phyloP scores from a whole-genome alignment of 2,329 filamentous ascomycete genomes.

The Aspergillaceae sp. region DNA sequence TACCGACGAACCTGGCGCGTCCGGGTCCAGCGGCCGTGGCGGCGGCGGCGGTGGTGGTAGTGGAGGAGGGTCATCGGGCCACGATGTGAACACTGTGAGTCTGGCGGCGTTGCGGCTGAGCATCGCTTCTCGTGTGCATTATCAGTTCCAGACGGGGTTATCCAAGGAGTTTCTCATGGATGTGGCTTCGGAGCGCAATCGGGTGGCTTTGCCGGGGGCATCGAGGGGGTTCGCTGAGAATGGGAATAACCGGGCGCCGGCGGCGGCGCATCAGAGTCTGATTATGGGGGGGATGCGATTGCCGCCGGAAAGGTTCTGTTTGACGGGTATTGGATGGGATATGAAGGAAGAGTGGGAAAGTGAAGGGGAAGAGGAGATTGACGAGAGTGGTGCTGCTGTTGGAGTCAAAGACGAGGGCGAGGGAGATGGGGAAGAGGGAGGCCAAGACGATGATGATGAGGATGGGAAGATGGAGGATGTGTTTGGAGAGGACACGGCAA shows the following conservation, averaged over 20 bases:
- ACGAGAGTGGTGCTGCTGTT: slow-evolving; percentile 12
- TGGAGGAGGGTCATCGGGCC: slow-evolving; percentile 19
- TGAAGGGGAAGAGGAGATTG: slow-evolving; percentile 42
- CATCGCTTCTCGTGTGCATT: slow-evolving; percentile 51
- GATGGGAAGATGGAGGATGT: slow-evolving; percentile 43
- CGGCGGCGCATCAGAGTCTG: slow-evolving; percentile 27
- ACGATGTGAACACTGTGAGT: slow-evolving; percentile 45
- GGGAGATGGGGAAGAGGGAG: slow-evolving; percentile 26
- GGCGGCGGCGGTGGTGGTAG: slow-evolving; percentile 23
- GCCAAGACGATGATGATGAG: slow-evolving; percentile 32
- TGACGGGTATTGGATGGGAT: slow-evolving; percentile 49
- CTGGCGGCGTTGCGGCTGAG: slow-evolving; percentile 52
- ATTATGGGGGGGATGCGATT: slow-evolving; percentile 47
- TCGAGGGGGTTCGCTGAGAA: slow-evolving; percentile 39
- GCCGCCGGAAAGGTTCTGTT: slow-evolving; percentile 54
- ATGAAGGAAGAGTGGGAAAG: slow-evolving; percentile 52
- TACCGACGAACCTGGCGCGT: slow-evolving; percentile 17
- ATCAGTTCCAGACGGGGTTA: slow-evolving; percentile 51
- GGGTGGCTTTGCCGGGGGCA: slow-evolving; percentile 46
- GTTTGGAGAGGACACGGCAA: slow-evolving; percentile 35
- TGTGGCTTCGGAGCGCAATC: slow-evolving; percentile 48
- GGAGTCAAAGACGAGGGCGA: slow-evolving; percentile 20
- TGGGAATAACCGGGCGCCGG: slow-evolving; percentile 12
- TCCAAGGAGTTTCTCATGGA: slow-evolving; percentile 56
- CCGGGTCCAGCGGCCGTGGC: slow-evolving; percentile 21